These are phyloP conservation scores for Coemansia asiatica DNA, from an alignment of 192 early-diverging fungal species.

Conservation along the genomic window DNA sequence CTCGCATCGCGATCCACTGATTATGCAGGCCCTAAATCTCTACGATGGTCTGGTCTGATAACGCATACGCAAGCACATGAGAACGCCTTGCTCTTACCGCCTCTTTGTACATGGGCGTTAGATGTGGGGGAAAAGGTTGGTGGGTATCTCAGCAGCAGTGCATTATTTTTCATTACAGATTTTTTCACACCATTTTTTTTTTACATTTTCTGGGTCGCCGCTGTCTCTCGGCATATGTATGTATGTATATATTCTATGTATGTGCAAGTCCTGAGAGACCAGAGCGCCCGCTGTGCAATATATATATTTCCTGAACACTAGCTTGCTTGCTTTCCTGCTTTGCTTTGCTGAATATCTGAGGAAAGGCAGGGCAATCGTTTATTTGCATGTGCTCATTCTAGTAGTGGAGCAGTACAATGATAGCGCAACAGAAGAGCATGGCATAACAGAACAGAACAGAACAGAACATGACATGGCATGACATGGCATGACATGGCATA, in stretches of 20 bases:
- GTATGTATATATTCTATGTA: no score
- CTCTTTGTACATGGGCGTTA: neutral
- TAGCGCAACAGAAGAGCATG: neutral
- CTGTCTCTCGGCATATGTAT: neutral
- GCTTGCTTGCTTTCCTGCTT: no score
- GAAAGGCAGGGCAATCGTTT: no score
- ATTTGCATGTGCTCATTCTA: no score
- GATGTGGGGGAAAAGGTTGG: no score
- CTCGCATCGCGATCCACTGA: slow-evolving; percentile 81
- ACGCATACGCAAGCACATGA: neutral
- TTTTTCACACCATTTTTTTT: neutral
- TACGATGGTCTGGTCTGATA: slow-evolving; percentile 82
- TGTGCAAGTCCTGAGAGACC: no score
- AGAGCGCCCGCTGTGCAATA: no score
- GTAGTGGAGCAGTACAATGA: neutral
- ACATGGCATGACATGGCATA: neutral
- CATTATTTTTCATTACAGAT: neutral
- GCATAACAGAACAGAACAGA: no score
- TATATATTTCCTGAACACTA: no score
- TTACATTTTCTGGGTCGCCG: neutral
- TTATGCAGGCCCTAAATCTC: slow-evolving; percentile 82
- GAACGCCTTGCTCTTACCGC: no score
- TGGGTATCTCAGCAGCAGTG: neutral
- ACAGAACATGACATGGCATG: neutral
- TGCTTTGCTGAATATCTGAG: no score